Conservation (phyloP, 257 asterid species). For the Scutellaria barbata region DNA sequence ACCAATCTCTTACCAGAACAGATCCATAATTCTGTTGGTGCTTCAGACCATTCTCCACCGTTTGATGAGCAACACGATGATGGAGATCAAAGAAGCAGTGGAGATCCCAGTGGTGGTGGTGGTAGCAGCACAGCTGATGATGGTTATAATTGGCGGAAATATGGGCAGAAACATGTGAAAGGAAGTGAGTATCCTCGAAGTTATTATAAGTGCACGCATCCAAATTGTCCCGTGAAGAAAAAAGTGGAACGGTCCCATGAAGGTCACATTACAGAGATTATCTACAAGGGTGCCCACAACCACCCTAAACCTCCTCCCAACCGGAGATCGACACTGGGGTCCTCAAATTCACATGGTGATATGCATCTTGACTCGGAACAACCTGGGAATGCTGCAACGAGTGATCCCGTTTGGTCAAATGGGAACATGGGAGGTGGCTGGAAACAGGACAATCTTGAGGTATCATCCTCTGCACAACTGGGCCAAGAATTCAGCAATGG, state of each 20-base stretch:
- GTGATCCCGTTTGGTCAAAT: constrained; percentile 51
- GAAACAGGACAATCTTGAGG: constrained; percentile 59
- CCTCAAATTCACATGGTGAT: constrained; percentile 49
- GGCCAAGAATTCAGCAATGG: constrained; percentile 57
- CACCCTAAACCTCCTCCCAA: constrained; percentile 77
- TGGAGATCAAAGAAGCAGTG: constrained; percentile 58
- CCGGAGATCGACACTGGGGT: constrained; percentile 59
- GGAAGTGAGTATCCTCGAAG: constrained; percentile 92
- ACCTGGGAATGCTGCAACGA: constrained; percentile 38
- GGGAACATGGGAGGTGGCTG: constrained; percentile 47
- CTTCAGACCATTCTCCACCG: constrained; percentile 61
- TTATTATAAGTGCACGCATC: constrained; percentile 82
- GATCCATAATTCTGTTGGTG: constrained; percentile 41
- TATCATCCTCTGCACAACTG: constrained; percentile 41
- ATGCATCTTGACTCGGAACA: constrained; percentile 60
- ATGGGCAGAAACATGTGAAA: constrained; percentile 88
- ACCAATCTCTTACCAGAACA: constrained; percentile 41
- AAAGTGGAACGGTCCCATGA: constrained; percentile 78
- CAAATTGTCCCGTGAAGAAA: constrained; percentile 76
- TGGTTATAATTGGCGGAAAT: constrained; percentile 87
- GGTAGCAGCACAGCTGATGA: constrained; percentile 67
- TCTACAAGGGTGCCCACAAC: constrained; percentile 78
- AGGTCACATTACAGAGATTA: constrained; percentile 80
- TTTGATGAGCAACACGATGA: constrained; percentile 62
- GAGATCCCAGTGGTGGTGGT: constrained; percentile 53